These are phyloP conservation scores for Cornus suecica DNA, from an alignment of 148 eudicot species.

Conservation along the genomic window DNA sequence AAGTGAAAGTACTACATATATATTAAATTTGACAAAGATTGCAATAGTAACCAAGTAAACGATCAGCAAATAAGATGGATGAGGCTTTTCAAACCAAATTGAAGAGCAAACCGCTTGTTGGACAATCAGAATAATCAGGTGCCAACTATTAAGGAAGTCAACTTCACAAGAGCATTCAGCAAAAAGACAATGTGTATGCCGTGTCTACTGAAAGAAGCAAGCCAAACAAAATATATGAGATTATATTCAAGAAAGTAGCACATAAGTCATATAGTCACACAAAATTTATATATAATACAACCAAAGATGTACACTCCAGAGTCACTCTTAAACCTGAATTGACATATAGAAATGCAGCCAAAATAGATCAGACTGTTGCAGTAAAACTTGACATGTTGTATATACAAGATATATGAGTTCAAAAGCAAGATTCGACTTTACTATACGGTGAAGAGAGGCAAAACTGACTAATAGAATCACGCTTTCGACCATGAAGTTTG, in stretches of 20 bases:
- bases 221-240: background rate
- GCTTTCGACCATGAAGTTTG: slow-evolving; percentile 12
- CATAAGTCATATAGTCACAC: background rate
- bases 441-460: background rate
- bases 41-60: background rate
- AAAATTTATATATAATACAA: too few species aligned
- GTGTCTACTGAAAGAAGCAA: background rate
- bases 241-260: background rate
- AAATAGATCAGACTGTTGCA: background rate
- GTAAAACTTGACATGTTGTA: background rate
- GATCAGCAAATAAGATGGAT: too few species aligned
- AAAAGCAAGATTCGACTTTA: background rate
- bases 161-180: background rate
- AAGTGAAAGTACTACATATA: background rate
- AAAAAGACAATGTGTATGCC: background rate
- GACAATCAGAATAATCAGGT: background rate
- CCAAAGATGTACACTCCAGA: background rate
- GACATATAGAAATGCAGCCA: background rate
- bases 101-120: background rate
- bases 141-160: background rate
- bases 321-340: background rate
- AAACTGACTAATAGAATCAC: background rate
- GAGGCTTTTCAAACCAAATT: background rate
- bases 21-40: background rate
- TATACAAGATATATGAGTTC: background rate